phyloP scores from a whole-genome alignment of 2,329 filamentous ascomycete genomes.

The Ceratocystis alfenasii region DNA sequence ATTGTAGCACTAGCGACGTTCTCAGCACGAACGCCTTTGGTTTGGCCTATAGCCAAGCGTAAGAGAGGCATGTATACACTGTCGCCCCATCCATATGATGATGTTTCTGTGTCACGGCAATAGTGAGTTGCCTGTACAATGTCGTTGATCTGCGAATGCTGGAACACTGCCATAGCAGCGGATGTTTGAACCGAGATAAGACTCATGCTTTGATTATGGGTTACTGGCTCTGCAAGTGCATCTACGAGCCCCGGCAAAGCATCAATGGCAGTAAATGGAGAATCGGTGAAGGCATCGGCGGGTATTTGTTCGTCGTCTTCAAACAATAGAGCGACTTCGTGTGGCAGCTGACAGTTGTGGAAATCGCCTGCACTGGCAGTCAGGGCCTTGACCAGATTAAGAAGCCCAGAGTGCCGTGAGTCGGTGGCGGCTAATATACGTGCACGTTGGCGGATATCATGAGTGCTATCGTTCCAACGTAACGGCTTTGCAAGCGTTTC shows the following conservation, averaged over 20 bases:
- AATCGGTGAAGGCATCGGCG: constrained; percentile 17
- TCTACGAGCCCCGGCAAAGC: constrained; percentile 15
- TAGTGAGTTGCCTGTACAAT: constrained; percentile 18
- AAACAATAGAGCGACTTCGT: constrained; percentile 16
- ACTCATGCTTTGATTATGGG: constrained; percentile 12
- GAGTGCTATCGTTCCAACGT: constrained; percentile 10
- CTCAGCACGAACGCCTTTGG: constrained; percentile 10
- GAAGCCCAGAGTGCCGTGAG: constrained; percentile 6
- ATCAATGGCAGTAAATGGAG: constrained; percentile 15
- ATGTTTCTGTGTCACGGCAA: constrained; percentile 15
- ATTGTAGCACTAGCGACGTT: constrained; percentile 15
- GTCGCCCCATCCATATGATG: constrained; percentile 15
- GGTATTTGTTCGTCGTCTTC: constrained; percentile 16
- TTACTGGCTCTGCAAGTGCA: constrained; percentile 12
- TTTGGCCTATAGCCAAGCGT: constrained; percentile 13
- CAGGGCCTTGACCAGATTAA: constrained; percentile 8
- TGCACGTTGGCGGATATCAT: constrained; percentile 12
- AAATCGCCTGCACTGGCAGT: constrained; percentile 13
- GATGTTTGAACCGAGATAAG: constrained; percentile 18
- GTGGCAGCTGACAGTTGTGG: constrained; percentile 18
- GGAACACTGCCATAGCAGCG: constrained; percentile 19
- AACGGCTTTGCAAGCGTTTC: constrained; percentile 17
- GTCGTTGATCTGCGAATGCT: constrained; percentile 15
- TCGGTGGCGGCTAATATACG: constrained; percentile 6
- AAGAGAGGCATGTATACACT: constrained; percentile 18